Conservation (phyloP, 805 yeast species). For the Yarrowia sp. region DNA sequence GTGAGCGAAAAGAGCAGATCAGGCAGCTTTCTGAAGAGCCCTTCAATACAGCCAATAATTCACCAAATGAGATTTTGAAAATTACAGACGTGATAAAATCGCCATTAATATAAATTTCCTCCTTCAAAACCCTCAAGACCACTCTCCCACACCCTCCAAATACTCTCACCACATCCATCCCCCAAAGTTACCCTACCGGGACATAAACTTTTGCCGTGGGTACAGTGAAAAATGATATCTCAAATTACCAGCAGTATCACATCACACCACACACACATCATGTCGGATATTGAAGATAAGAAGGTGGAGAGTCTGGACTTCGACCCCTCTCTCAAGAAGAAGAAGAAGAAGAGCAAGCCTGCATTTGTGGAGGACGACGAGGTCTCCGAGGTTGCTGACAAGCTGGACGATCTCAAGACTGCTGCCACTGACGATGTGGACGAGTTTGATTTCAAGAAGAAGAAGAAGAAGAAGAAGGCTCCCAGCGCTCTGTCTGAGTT, state of each 20-base stretch:
- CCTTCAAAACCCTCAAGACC: too few species aligned
- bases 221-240: background rate
- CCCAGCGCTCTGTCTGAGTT: constrained; percentile 66
- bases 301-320: constrained; percentile 29
- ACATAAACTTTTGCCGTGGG: background rate
- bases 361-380: constrained; percentile 29
- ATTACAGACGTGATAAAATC: too few species aligned
- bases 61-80: background rate
- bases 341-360: constrained; percentile 39
- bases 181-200: constrained; percentile 1
- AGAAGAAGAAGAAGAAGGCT: constrained; percentile 36
- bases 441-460: constrained; percentile 67
- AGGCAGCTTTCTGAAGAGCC: background rate
- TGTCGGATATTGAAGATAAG: constrained; percentile 27
- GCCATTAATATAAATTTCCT: background rate
- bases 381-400: constrained; percentile 49
- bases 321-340: constrained; percentile 37
- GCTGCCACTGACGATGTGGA: constrained; percentile 44
- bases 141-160: background rate
- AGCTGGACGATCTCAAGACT: constrained; percentile 74
- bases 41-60: background rate
- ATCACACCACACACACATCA: background rate
- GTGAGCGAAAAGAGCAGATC: constrained; percentile 1
- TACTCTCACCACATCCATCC: background rate
- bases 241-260: background rate